These are phyloP conservation scores for Diversispora epigaea DNA, from an alignment of 192 early-diverging fungal species.

Conservation along the genomic window DNA sequence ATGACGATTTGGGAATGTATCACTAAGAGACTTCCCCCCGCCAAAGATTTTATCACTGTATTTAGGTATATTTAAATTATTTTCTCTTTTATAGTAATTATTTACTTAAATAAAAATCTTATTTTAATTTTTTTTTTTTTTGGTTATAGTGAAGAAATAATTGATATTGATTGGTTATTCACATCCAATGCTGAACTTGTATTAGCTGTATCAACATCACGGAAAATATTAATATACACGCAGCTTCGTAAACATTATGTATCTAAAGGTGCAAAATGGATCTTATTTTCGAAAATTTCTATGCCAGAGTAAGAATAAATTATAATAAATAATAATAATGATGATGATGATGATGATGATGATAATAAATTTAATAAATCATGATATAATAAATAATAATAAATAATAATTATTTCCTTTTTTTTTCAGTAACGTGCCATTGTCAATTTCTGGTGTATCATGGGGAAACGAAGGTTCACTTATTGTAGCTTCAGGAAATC, in stretches of 20 bases:
- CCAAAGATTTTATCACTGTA: constrained; percentile 41
- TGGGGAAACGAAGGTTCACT: constrained; percentile 63
- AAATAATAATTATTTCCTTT: neutral
- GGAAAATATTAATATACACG: constrained; percentile 60
- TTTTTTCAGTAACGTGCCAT: constrained; percentile 21
- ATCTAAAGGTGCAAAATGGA: constrained; percentile 49
- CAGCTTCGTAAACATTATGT: constrained; percentile 48
- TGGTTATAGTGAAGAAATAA: constrained; percentile 46
- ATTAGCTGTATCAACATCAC: constrained; percentile 60
- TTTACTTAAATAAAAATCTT: neutral
- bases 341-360: no score
- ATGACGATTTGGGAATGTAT: constrained; percentile 49
- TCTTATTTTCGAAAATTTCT: constrained; percentile 53
- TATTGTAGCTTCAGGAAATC: constrained; percentile 53
- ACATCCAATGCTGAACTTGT: constrained; percentile 74
- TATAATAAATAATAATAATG: neutral
- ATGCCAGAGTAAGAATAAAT: constrained; percentile 30
- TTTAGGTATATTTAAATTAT: constrained; percentile 38
- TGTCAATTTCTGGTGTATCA: constrained; percentile 47
- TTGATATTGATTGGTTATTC: constrained; percentile 69
- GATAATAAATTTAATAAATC: no score
- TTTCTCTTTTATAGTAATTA: neutral
- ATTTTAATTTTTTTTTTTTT: neutral
- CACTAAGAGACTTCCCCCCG: constrained; percentile 44
- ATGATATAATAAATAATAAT: neutral